Conservation (phyloP, 2,329 filamentous ascomycete species). For the Acarospora socialis region DNA sequence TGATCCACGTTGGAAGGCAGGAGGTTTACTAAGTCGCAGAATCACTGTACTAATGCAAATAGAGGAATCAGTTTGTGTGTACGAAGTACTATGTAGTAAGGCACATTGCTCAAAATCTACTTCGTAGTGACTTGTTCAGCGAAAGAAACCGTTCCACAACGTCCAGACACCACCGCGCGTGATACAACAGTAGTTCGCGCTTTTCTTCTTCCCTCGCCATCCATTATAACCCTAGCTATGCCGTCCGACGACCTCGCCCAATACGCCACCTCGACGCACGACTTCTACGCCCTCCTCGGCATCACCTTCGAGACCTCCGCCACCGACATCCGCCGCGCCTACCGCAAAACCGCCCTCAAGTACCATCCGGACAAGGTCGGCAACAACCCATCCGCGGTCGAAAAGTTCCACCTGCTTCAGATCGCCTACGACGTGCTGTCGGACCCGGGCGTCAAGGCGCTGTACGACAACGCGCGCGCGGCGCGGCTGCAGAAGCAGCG, state of each 20-base stretch:
- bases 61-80: no score
- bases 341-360: conserved; percentile 71
- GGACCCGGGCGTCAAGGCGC: conserved; percentile 52
- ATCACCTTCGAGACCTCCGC: conserved; percentile 51
- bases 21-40: no score
- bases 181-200: no score
- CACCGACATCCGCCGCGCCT: conserved; percentile 67
- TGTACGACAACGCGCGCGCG: conserved; percentile 65
- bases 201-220: background rate
- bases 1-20: no score
- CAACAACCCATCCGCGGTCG: conserved; percentile 50
- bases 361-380: conserved; percentile 89
- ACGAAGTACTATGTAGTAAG: no score
- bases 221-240: conserved; percentile 5
- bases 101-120: no score
- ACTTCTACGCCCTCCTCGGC: conserved; percentile 66
- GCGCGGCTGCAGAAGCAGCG: conserved; percentile 55
- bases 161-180: no score
- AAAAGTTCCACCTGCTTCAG: conserved; percentile 73
- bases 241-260: conserved; percentile 35
- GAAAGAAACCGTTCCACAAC: no score
- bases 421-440: conserved; percentile 75
- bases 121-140: no score
- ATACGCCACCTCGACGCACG: conserved; percentile 46
- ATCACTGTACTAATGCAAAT: no score